Evolutionary conservation across 257 asterid genomes (phyloP).

Genomic region (Lithospermum erythrorhizon): DNA sequence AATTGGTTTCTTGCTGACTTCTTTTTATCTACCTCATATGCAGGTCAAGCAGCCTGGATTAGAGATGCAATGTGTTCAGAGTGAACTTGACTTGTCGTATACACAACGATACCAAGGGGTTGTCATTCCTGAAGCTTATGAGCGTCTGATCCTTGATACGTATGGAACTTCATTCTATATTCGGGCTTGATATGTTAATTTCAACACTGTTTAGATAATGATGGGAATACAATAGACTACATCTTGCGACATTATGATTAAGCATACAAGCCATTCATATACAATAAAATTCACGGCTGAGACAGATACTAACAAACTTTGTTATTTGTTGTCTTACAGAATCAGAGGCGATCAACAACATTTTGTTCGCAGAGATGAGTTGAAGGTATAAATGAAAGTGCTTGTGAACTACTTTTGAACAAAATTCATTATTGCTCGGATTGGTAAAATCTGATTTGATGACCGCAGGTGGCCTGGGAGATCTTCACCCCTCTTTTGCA

Average conservation of each 20-base stretch:
- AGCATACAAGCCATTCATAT: background rate
- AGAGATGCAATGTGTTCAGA: constrained; percentile 84
- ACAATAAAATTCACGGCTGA: background rate
- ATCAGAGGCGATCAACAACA: constrained; percentile 98
- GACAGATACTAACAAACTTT: background rate
- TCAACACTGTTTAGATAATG: background rate
- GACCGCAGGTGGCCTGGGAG: constrained; percentile 87
- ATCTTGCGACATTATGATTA: background rate
- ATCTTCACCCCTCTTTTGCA: constrained; percentile 93
- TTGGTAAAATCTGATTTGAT: background rate
- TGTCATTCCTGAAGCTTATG: constrained; percentile 94
- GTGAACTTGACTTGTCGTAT: constrained; percentile 91
- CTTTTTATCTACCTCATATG: constrained; percentile 13
- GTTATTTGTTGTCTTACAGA: constrained; percentile 21
- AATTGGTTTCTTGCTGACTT: background rate
- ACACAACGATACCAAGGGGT: constrained; percentile 74
- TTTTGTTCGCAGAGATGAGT: constrained; percentile 95
- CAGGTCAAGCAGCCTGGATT: constrained; percentile 98
- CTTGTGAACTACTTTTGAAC: background rate
- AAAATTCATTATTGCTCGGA: background rate
- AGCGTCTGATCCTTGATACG: constrained; percentile 97
- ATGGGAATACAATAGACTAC: background rate
- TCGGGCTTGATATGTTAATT: background rate
- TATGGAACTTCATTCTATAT: constrained; percentile 16
- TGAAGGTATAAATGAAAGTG: constrained; percentile 47